Percentiles rank a stretch among this genome's conserved stretches.
phyloP scores from a whole-genome alignment of 2,329 filamentous ascomycete genomes.

The Beauveria australis region DNA sequence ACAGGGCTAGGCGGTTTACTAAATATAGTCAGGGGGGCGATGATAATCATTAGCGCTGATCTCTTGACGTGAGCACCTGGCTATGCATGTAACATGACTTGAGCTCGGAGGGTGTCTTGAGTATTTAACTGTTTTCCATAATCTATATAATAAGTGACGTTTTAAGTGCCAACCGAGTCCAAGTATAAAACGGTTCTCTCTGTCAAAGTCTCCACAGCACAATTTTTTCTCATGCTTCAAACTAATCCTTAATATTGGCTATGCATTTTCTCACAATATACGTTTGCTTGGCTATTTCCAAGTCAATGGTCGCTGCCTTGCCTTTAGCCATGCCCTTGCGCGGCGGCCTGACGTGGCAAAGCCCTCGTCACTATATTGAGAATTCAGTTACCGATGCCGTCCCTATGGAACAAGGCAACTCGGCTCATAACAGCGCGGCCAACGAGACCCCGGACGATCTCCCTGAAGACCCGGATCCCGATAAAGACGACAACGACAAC shows the following conservation, averaged over 20 bases:
- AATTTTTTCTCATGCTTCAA: not conserved
- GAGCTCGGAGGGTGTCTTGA: not conserved
- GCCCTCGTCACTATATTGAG: not conserved
- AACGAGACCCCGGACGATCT: not conserved
- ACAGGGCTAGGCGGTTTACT: not conserved
- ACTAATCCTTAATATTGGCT: too few species aligned
- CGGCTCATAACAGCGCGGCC: too few species aligned
- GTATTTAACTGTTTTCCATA: too few species aligned
- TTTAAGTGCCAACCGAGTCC: too few species aligned
- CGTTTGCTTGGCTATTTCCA: not conserved
- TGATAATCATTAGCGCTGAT: not conserved
- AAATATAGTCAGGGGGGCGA: not conserved
- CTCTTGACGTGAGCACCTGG: not conserved
- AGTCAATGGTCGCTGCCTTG: not conserved
- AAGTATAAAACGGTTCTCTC: not conserved
- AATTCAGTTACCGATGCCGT: not conserved
- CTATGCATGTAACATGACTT: not conserved
- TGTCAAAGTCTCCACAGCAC: too few species aligned
- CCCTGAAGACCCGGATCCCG: not conserved
- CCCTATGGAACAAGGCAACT: too few species aligned
- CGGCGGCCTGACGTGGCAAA: not conserved
- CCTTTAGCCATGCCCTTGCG: not conserved
- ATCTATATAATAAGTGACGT: not conserved
- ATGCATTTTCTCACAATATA: not conserved
- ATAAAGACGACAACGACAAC: not conserved